These are phyloP conservation scores for Globisporangium orthogonon DNA, from an alignment of 352 stramenopile species.

Conservation along the genomic window DNA sequence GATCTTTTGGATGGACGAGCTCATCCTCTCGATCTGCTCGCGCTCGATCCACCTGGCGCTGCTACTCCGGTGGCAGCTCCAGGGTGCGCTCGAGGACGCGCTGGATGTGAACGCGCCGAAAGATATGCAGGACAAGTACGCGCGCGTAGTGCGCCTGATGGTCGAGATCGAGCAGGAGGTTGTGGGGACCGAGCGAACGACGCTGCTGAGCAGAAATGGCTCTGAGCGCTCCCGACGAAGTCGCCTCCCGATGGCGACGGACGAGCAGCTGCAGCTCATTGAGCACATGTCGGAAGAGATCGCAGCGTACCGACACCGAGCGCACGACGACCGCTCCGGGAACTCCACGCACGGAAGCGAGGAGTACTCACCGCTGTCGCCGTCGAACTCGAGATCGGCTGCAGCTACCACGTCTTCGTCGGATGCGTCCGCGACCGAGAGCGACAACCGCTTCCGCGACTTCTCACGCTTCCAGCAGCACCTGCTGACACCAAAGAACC, in stretches of 20 bases:
- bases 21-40: conserved; percentile 84
- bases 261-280: conserved; percentile 80
- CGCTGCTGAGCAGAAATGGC: conserved; percentile 49
- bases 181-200: conserved; percentile 57
- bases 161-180: conserved; percentile 85
- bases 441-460: conserved; percentile 71
- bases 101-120: conserved; percentile 71
- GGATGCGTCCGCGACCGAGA: conserved; percentile 25
- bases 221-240: conserved; percentile 40
- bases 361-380: conserved; percentile 30
- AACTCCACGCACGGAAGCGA: conserved; percentile 14
- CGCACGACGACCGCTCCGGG: conserved; percentile 29
- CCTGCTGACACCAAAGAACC: conserved; percentile 64
- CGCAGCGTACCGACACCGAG: conserved; percentile 45
- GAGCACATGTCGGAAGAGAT: conserved; percentile 78
- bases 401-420: conserved; percentile 13
- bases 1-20: conserved; percentile 86
- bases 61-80: conserved; percentile 82
- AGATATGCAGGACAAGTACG: conserved; percentile 84
- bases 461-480: conserved; percentile 87
- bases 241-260: conserved; percentile 73
- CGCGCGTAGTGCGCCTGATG: conserved; percentile 77
- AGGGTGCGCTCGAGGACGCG: conserved; percentile 80
- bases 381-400: conserved; percentile 17
- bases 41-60: conserved; percentile 82